These are phyloP conservation scores for Chlorokybus atmophyticus DNA, from an alignment of 139 green algal genomes.

Conservation along the genomic window DNA sequence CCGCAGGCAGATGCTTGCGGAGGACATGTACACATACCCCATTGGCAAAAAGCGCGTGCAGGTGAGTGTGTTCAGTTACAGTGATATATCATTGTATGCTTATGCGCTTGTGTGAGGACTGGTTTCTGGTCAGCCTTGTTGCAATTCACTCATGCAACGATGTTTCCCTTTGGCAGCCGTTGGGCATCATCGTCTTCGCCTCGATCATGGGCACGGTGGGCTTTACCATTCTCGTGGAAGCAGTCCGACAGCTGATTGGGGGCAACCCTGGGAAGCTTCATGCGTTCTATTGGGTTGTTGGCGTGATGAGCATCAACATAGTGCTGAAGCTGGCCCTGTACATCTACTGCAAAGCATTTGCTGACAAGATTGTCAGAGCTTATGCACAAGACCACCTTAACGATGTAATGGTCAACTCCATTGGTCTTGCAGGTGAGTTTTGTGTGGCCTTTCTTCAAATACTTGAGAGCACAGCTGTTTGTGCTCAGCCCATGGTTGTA, in stretches of 20 bases:
- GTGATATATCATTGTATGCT: too few relatives aligned
- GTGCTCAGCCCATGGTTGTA: too few relatives aligned
- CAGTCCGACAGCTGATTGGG: constrained; percentile 19
- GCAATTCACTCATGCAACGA: too few relatives aligned
- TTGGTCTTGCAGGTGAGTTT: too few relatives aligned
- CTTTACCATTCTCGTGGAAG: constrained; percentile 40
- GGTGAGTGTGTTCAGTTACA: too few relatives aligned
- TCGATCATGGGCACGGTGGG: constrained; percentile 42
- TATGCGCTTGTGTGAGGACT: too few relatives aligned
- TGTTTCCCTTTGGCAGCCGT: constrained; percentile 2
- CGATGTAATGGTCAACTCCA: constrained; percentile 43
- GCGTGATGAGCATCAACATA: constrained; percentile 30
- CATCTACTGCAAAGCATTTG: constrained; percentile 26
- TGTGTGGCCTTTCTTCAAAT: too few relatives aligned
- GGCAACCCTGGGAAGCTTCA: constrained; percentile 18
- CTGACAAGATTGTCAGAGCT: constrained; percentile 29
- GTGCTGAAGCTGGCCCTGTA: constrained; percentile 35
- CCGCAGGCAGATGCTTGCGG: constrained; percentile 19
- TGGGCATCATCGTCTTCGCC: constrained; percentile 44
- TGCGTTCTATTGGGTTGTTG: constrained; percentile 15
- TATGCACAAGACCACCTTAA: constrained; percentile 49
- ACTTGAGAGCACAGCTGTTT: too few relatives aligned
- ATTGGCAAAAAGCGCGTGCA: constrained; percentile 46
- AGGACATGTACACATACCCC: constrained; percentile 36
- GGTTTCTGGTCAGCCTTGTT: too few relatives aligned